Conservation (phyloP, 768 basidiomycete species). For the Kwoniella pini region DNA sequence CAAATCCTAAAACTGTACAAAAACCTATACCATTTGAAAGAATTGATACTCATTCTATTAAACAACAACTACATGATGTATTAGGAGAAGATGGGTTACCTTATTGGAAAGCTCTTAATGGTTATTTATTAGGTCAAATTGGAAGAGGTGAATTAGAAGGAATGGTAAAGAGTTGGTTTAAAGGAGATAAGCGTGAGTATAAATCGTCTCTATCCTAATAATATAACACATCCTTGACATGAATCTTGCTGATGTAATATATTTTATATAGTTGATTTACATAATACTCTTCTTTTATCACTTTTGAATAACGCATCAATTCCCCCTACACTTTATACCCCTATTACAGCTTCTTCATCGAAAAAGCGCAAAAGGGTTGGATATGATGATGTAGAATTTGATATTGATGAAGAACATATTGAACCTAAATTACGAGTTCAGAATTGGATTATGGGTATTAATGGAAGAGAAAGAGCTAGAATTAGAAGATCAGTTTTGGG, state of each 20-base stretch:
- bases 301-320: slow-evolving; percentile 38
- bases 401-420: slow-evolving; percentile 34
- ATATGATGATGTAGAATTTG: slow-evolving; percentile 33
- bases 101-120: slow-evolving; percentile 51
- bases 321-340: slow-evolving; percentile 17
- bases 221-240: too few relatives aligned
- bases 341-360: not conserved
- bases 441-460: slow-evolving; percentile 33
- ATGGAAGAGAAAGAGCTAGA: slow-evolving; percentile 29
- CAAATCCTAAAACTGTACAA: not conserved
- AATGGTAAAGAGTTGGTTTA: slow-evolving; percentile 43
- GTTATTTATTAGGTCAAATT: slow-evolving; percentile 47
- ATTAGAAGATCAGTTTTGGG: slow-evolving; percentile 27
- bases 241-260: too few relatives aligned
- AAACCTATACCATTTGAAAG: slow-evolving; percentile 26
- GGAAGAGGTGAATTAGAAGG: slow-evolving; percentile 33
- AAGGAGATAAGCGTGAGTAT: slow-evolving; percentile 40
- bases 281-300: slow-evolving; percentile 41
- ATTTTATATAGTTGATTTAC: slow-evolving; percentile 30
- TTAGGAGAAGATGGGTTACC: slow-evolving; percentile 46
- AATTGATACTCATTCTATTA: slow-evolving; percentile 38
- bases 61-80: slow-evolving; percentile 51
- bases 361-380: slow-evolving; percentile 30
- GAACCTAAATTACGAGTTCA: slow-evolving; percentile 33
- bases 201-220: too few relatives aligned